A percentile compares a stretch with the other conserved stretches of the same genome.
These are phyloP conservation scores for Malus domestica DNA, from an alignment of 306 rosid species.

Conservation along the genomic window ASM211411v1 NC_041803.1:2945001-2945500, in stretches of 20 bases:
- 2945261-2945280: not conserved
- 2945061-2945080: constrained; percentile 99
- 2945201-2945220: not conserved
- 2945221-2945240: not conserved
- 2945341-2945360: not conserved
- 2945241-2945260: not conserved
- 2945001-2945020: constrained; percentile 88
- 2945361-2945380: not conserved
- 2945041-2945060: constrained; percentile 75
- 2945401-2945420: not conserved
- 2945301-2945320: not conserved
- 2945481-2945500: not conserved
- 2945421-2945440: not conserved
- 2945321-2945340: not conserved
- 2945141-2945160: constrained; percentile 54
- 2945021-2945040: constrained; percentile 90
- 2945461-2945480: not conserved
- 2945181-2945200: not conserved
- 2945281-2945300: not conserved
- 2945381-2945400: not conserved
- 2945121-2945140: constrained; percentile 93
- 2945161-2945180: not conserved
- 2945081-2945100: constrained; percentile 93
- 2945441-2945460: not conserved
- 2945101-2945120: constrained; percentile 82